Evolutionary conservation across 2,329 filamentous ascomycete genomes (phyloP).

Genomic region (Chlorencoelia australis): DNA sequence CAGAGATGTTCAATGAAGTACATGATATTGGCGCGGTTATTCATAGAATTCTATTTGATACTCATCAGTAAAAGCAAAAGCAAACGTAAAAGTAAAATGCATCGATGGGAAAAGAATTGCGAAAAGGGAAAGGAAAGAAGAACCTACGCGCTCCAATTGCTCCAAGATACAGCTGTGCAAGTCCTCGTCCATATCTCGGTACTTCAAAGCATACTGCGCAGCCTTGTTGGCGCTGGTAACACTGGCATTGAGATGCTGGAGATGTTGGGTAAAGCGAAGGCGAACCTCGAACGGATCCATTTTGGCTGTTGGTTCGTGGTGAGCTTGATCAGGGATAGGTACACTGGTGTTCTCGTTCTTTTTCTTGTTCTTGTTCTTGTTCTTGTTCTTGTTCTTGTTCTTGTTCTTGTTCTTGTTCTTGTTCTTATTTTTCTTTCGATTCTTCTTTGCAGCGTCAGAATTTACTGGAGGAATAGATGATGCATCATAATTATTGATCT

Average conservation of each 20-base stretch:
- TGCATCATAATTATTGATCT: too few species aligned
- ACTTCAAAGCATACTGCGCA: constrained; percentile 87
- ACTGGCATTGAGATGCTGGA: constrained; percentile 85
- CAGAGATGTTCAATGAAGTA: constrained; percentile 96
- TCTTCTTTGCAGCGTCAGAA: too few species aligned
- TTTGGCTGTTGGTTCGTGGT: constrained; percentile 1
- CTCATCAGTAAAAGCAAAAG: not conserved
- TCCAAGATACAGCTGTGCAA: constrained; percentile 95
- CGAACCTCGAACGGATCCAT: constrained; percentile 89
- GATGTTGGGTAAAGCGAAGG: constrained; percentile 86
- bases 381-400: too few species aligned
- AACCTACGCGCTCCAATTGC: constrained; percentile 72
- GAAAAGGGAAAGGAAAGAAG: not conserved
- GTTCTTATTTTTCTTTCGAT: too few species aligned
- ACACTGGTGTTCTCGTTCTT: too few species aligned
- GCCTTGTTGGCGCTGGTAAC: constrained; percentile 85
- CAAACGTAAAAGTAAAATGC: not conserved
- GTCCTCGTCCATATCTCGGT: constrained; percentile 92
- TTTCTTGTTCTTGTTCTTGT: too few species aligned
- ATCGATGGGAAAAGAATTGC: not conserved
- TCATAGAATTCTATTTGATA: constrained; percentile 69
- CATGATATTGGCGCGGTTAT: constrained; percentile 96
- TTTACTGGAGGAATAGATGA: too few species aligned
- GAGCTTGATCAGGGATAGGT: constrained; percentile 7
- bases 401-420: too few species aligned